Base-by-base conservation (phyloP, 306 rosid species). In the Mimosa pudica region DNA sequence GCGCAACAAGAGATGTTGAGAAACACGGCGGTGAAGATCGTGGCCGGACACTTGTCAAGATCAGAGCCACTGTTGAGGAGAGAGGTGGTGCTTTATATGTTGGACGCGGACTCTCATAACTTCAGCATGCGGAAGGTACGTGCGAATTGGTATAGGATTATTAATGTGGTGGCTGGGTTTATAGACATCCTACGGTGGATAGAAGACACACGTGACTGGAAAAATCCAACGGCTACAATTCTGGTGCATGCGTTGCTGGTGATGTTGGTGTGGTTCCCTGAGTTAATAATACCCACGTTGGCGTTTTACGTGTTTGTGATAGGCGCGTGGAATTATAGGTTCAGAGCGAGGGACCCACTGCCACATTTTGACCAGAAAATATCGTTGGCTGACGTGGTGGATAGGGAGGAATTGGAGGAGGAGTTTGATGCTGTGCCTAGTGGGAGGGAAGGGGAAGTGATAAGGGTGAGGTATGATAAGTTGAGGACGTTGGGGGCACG, bases 231-330 rank as follows among this genome's bases (percentile, higher is more conserved):
- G 42, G 86, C 95, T 0, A 94, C 98, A 0, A 78, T 87, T 16
- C 89, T 94, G 2, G 95, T 91, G 0, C 97, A 94, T 63, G 91
- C 90, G 4, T 38, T 94, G 76, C 35, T 92, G 7, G 86, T 92
- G 45, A 52, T 89, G 90, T 71, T 94, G 3, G 93, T 92, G 71
- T 94, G 97, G 98, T 94, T 87, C 13, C 98, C 98, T 0, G 97
- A 94, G n/a, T 10, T 94, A 64, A 91, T 94, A 0, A 49, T 92
- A 10, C 98, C 98, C 0, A 88, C 94, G 0, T 5, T 87, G 14
- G 74, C 88, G 0, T 92, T 92, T 13, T 94, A 94, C 10, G 84
- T 87, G 7, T 92, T 89, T 11, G 91, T 75, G 9, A 77, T 89
- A 16, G 97, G 97, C 1, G 87, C 82, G 2, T 91, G 97, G 98